Base-by-base conservation (phyloP, 768 basidiomycete species). In the Dendrothele bispora region DNA sequence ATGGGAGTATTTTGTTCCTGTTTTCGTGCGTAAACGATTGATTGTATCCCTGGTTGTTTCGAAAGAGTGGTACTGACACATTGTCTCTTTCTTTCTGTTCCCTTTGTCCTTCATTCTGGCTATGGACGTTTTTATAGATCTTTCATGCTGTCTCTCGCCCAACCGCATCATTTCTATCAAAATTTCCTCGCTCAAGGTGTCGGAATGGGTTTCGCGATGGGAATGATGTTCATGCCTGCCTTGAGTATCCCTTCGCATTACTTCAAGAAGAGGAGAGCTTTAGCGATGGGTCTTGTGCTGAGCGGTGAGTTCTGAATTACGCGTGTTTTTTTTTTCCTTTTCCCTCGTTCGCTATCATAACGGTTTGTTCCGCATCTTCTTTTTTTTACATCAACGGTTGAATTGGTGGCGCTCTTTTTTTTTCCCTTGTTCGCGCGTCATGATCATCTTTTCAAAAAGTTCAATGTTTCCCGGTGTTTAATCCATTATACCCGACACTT, bases 251-350 rank as follows among this genome's bases (percentile, higher is more conserved):
- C 70, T 15, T 66, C 70, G 7, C 72, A 73, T 28, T 71, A 74
- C 58, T 77, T 77, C 40, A 43, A 56, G n/a, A 59, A 58, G 41
- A 60, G 62, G 12, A 62, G 75, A 29, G 57, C 71, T 5, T 43
- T 71, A 4, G 71, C 74, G 14, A 72, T 74, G 60, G 72, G 75
- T 10, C 54, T 78, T 41, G 65, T 67, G 25, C 61, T 67, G 1
- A 61, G 63, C 20, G 74, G 75, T 32, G 14, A 37, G 41, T 12
- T 5, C 11, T 20, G 5, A 10, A n/a, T 26, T n/a, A 7, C 38
- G 17, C 8, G 14, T 12, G 8, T 20, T 20, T 12, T 3, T 45
- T 36, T 25, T 2, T 11, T 22, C 38, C 21, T n/a, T 27, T 14
- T 35, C n/a, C n/a, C n/a, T n/a, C n/a, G n/a, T n/a, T n/a, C n/a